Evolutionary conservation across 805 yeast genomes (phyloP), one percentile per base, ranked within the genome.

Genomic region (Metschnikowia orientalis): DNA sequence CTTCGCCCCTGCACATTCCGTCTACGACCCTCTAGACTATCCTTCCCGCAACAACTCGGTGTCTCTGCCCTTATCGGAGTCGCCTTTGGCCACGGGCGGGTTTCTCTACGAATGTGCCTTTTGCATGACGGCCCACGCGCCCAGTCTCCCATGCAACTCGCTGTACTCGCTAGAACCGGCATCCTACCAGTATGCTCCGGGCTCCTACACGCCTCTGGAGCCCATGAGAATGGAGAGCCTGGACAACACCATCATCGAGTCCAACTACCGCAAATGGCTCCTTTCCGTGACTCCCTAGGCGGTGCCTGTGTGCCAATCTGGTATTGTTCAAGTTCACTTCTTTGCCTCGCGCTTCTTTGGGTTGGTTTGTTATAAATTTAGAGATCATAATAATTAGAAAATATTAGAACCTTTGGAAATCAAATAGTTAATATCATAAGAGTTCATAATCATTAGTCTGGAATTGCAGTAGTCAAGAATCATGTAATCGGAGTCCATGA

Each of bases 221-320:
- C 48, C 50, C 1, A 24, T 39, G 10, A 41, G 29, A 22, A 36
- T 38, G 9, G 43, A 40, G 30, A 32, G 28, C 22, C 42, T 30
- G 38, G 33, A 17, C 23, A 26, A 30, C 28, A 21, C 38, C 24
- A 30, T 41, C 25, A 41, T 46, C 32, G 34, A 45, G 38, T 40
- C 47, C 25, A 46, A 46, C 40, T 46, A 46, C 45, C 36, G 50
- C 21, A 46, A 46, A 41, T 46, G 50, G 50, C 41, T 46, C 20
- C 48, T 46, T 10, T 42, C 47, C 16, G 48, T 46, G 12, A 38
- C 48, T n/a, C 48, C 48, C 8, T 34, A 35, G 18, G 21, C n/a
- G n/a, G n/a, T n/a, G n/a, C n/a, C n/a, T n/a, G n/a, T n/a, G n/a
- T n/a, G n/a, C n/a, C n/a, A n/a, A n/a, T n/a, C n/a, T n/a, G n/a